Evolutionary conservation across 2,329 filamentous ascomycete genomes (phyloP), one percentile per base, ranked within the genome.

Genomic region (Akanthomyces uredinophilus): DNA sequence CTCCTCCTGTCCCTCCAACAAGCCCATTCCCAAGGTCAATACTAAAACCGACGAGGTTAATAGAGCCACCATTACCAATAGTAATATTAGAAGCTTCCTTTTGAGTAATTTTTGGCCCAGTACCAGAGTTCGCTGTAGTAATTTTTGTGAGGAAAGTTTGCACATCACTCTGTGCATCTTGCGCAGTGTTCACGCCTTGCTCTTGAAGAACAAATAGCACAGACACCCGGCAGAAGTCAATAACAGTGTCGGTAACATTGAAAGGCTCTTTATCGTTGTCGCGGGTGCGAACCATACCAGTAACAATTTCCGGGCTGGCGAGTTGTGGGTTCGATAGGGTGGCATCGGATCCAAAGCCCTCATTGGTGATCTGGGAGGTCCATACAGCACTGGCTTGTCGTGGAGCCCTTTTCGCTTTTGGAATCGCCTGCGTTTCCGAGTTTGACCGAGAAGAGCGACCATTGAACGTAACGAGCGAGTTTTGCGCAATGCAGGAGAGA

Each of bases 381-480:
- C 22, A 47, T 10, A 29, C 41, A n/a, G 51, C 13, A 6, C 14
- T 20, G 18, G 29, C 35, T 49, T 13, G 61, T 65, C 14, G 63
- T 57, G 6, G 58, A 61, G 11, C 43, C 37, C 37, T 61, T 20
- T 37, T 35, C 11, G 13, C 20, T 24, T 55, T 61, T n/a, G 51
- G n/a, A 5, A 49, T 41, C 20, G 50, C 13, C 18, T 29, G 41
- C n/a, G 20, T 49, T 24, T 61, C 43, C 16, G 67, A 69, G 20
- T 73, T 73, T 16, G 70, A 66, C 35, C 78, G 74, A 4, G 74
- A 71, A 2, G 77, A 74, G 61, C 74, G 74, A 5, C 87, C 88
- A 67, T 90, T 84, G 73, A 97, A 96, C 0, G 90, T 92, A 18
- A 98, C 88, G 4, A 99, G 81, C 0, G 92, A 88, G 69, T 98